phyloP scores from a whole-genome alignment of 2,329 filamentous ascomycete species.

The Chaetoscypha palmicola region DNA sequence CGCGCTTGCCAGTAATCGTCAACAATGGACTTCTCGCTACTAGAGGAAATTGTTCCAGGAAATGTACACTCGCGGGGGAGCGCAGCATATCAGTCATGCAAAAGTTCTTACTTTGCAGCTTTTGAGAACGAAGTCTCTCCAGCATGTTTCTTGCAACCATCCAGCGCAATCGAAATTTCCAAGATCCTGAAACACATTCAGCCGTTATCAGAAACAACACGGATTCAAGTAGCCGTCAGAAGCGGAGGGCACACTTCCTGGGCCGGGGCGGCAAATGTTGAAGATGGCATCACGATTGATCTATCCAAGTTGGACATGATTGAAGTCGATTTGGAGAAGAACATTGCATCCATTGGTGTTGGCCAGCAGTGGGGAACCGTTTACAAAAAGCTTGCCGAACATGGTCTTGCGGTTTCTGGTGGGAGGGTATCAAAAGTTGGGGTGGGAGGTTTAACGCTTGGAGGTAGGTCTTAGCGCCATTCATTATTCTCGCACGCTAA shows the following conservation, averaged over 20 bases:
- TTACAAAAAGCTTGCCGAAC: conserved; percentile 30
- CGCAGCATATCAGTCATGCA: too few relatives aligned
- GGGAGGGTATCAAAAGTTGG: conserved; percentile 32
- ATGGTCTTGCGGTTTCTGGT: conserved; percentile 30
- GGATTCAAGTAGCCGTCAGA: background rate
- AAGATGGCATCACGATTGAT: conserved; percentile 42
- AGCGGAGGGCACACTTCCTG: conserved; percentile 2
- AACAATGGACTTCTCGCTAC: too few relatives aligned
- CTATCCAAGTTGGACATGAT: conserved; percentile 28
- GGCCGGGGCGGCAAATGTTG: conserved; percentile 34
- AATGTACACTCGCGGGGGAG: too few relatives aligned
- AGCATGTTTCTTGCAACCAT: conserved; percentile 33
- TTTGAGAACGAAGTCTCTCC: conserved; percentile 18
- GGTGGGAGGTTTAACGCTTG: conserved; percentile 33
- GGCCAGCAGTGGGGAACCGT: conserved; percentile 34
- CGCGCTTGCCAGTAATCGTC: too few relatives aligned
- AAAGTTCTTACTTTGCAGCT: background rate
- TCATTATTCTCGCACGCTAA: background rate
- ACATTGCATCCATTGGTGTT: conserved; percentile 29
- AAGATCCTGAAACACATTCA: conserved; percentile 20
- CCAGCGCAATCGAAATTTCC: conserved; percentile 30
- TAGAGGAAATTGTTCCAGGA: too few relatives aligned
- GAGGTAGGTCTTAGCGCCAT: conserved; percentile 13
- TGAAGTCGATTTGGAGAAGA: conserved; percentile 22
- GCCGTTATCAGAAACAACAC: background rate